A percentile compares a stretch with the other conserved stretches of the same genome.
Conservation (phyloP, 768 basidiomycete species). For the Chiua virens region DNA sequence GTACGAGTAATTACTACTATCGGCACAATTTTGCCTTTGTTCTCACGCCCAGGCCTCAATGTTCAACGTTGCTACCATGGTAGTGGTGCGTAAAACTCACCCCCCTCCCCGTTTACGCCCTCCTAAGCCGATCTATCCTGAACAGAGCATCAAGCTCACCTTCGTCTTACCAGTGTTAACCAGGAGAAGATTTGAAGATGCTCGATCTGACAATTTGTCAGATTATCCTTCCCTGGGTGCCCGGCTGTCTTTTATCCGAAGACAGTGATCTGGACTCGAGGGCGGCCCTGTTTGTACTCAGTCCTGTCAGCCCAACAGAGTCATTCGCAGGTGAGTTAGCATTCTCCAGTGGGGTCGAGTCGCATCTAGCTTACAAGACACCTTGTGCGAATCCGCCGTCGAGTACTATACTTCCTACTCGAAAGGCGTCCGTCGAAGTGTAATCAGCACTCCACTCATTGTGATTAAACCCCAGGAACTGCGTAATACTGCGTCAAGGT, state of each 20-base stretch:
- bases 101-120: too few relatives aligned
- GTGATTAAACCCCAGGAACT: too few relatives aligned
- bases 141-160: slow-evolving; percentile 76
- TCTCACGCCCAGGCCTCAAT: too few relatives aligned
- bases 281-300: slow-evolving; percentile 95
- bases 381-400: slow-evolving; percentile 82
- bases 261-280: slow-evolving; percentile 88
- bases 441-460: slow-evolving; percentile 58
- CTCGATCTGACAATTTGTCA: slow-evolving; percentile 58
- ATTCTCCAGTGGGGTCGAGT: not conserved
- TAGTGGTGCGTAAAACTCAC: too few relatives aligned
- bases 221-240: slow-evolving; percentile 84
- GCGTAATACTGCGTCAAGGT: too few relatives aligned
- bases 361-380: slow-evolving; percentile 71
- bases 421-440: slow-evolving; percentile 91
- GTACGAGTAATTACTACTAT: too few relatives aligned
- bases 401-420: slow-evolving; percentile 95
- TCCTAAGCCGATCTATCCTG: too few relatives aligned
- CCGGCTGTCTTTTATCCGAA: slow-evolving; percentile 82
- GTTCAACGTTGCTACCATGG: too few relatives aligned
- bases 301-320: slow-evolving; percentile 85
- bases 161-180: slow-evolving; percentile 77
- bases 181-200: slow-evolving; percentile 60
- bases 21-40: too few relatives aligned
- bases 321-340: slow-evolving; percentile 69